Base-by-base conservation (phyloP, 371 early-diverging fungal genomes). In the Mycotypha africana region DNA sequence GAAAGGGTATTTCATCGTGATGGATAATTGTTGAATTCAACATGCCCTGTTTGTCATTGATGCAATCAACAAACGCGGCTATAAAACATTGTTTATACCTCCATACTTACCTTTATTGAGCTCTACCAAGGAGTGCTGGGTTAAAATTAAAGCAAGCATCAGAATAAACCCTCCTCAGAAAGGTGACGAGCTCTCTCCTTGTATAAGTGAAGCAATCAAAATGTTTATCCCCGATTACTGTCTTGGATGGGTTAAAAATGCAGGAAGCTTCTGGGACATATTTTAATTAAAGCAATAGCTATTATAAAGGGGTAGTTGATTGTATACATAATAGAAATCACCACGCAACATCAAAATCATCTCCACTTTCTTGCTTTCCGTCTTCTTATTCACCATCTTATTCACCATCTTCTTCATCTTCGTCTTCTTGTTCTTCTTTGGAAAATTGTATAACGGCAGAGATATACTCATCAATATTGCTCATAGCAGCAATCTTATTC, bases 401-500 rank as follows among this genome's bases (percentile, higher is more conserved):
- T 47, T 31, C 23, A 15, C 31, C 38, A 11, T 39, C 28, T 20
- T 14, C 21, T 39, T 39, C 34, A 21, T 30, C 39, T n/a, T n/a
- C n/a, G n/a, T 47, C 15, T 21, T 31, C 30, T 23, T 39, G 8
- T 47, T 9, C 32, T 24, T 22, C 38, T 32, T 16, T n/a, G 38
- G 40, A 11, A 22, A 14, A 47, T 39, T 16, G 9, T 14, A 28
- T 47, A 31, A 31, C 40, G 31, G 33, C 5, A 20, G 47, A 47
- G 23, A 47, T 39, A 39, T 47, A 47, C 11, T 47, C 10, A 32
- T 39, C 47, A 47, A 47, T 47, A 21, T 39, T 15, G 15, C 21
- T 39, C 30, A 12, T 38, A n/a, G 16, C 12, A 15, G 22, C 36
- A 8, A 38, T 26, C 28, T 30, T 24, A 17, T 44, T 37, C 22